Evolutionary conservation across 2,329 filamentous ascomycete genomes (phyloP).

Genomic region (Aureobasidium uvarum): DNA sequence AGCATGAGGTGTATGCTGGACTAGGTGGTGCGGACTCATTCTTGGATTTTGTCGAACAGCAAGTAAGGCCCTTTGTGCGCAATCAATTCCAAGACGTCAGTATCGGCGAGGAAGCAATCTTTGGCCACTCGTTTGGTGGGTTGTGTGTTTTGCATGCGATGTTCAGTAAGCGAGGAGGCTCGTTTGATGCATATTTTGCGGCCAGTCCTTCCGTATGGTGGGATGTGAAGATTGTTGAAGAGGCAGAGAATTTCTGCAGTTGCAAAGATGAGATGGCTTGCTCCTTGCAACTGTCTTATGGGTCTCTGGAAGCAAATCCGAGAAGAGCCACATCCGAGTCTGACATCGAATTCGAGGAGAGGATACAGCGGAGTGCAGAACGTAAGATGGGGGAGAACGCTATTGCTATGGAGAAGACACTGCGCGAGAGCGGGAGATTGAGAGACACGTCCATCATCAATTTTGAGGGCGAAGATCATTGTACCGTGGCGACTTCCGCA

Average conservation of each 20-base stretch:
- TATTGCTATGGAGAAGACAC: too few species aligned
- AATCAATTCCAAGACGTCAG: background rate
- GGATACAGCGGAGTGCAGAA: background rate
- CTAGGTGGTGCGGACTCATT: background rate
- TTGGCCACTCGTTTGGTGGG: slow-evolving; percentile 5
- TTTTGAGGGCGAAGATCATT: background rate
- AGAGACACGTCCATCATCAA: background rate
- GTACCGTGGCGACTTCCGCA: background rate
- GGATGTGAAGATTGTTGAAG: background rate
- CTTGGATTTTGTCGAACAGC: background rate
- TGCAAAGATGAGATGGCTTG: too few species aligned
- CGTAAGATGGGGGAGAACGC: background rate
- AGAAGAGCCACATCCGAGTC: background rate
- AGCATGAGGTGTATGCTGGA: background rate
- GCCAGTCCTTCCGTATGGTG: slow-evolving; percentile 9
- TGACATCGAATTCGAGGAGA: background rate
- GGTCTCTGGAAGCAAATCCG: background rate
- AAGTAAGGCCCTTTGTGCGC: background rate
- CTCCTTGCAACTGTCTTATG: background rate
- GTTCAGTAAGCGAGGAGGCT: background rate
- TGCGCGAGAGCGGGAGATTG: background rate
- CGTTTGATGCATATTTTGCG: background rate
- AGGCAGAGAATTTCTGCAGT: background rate
- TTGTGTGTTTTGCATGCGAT: background rate
- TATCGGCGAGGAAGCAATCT: background rate